These are phyloP conservation scores for Zygosaccharomyces sapae DNA, from an alignment of 1,139 yeast genomes.

Conservation along the genomic window DNA sequence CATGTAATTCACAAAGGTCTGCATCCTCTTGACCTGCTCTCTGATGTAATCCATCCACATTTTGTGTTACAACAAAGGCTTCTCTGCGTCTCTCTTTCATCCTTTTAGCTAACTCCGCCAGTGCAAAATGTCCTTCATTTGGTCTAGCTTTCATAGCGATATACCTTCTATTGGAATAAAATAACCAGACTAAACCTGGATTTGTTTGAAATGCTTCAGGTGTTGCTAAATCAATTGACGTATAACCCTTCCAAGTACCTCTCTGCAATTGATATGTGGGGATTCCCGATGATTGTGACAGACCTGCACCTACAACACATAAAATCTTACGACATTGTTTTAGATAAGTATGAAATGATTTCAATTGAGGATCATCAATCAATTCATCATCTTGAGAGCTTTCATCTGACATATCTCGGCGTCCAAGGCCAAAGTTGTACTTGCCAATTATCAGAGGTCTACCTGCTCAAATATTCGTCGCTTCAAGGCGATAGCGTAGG, in stretches of 20 bases:
- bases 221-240: slow-evolving; percentile 80
- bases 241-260: slow-evolving; percentile 75
- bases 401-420: slow-evolving; percentile 4
- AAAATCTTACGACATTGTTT: slow-evolving; percentile 52
- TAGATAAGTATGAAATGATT: slow-evolving; percentile 57
- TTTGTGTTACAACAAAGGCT: slow-evolving; percentile 69
- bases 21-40: slow-evolving; percentile 58
- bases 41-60: slow-evolving; percentile 69
- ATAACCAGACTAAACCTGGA: slow-evolving; percentile 89
- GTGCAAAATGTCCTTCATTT: slow-evolving; percentile 65
- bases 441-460: neutral
- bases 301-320: slow-evolving; percentile 82
- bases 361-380: slow-evolving; percentile 27
- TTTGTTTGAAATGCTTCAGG: slow-evolving; percentile 83
- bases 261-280: slow-evolving; percentile 70
- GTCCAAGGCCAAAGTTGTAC: neutral
- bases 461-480: neutral
- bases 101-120: slow-evolving; percentile 52
- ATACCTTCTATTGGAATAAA: slow-evolving; percentile 65
- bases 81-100: slow-evolving; percentile 26
- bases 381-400: slow-evolving; percentile 2
- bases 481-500: neutral
- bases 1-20: slow-evolving; percentile 66
- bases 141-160: slow-evolving; percentile 66
- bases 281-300: slow-evolving; percentile 72